Evolutionary conservation across 495 filamentous ascomycete species (phyloP), one percentile per base, ranked within the genome.

Genomic region (Talaromyces liani): DNA sequence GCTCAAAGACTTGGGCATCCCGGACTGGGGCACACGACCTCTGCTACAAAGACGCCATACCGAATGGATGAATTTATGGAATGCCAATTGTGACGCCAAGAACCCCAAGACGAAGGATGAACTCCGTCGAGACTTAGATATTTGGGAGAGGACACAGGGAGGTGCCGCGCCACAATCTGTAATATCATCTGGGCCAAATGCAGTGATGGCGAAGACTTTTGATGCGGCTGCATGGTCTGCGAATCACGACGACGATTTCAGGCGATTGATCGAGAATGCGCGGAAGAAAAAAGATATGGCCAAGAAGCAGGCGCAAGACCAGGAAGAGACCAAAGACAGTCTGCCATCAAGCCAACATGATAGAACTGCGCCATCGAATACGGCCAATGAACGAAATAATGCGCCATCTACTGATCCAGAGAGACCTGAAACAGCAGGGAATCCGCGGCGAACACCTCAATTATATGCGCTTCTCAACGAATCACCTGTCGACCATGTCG

Each of bases 41-140:
- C 76, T 91, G 7, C 73, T 98, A 27, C 87, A 94, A 69, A 83
- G 81, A 66, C 83, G 94, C 63, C 92, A 98, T 66, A 90, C 83
- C 1, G 94, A 99, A 75, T 99, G 92, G 92, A 80, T 93, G 66
- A 97, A 93, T 51, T 71, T 98, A 27, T 97, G 91, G 88, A 99
- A 99, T 71, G 91, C 95, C 14, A 98, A 98, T 66, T 93, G 91
- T 73, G 94, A 99, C 72, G 88, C 91, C 2, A 83, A 80, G 61
- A 76, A 73, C 4, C 91, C 91, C 1, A 88, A 88, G 68, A 75
- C 80, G 5, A 91, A 90, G 66, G 71, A 77, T 3, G 87, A 93
- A 56, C 69, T 98, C 6, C 70, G 94, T 31, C 82, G 81, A 6
- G 93, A 97, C 62, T 70, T 98, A 18, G 88, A 92, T 25, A 68